Evolutionary conservation across 1,284 basidiomycete species (phyloP).

Genomic region (Cryptococcus sp.): DNA sequence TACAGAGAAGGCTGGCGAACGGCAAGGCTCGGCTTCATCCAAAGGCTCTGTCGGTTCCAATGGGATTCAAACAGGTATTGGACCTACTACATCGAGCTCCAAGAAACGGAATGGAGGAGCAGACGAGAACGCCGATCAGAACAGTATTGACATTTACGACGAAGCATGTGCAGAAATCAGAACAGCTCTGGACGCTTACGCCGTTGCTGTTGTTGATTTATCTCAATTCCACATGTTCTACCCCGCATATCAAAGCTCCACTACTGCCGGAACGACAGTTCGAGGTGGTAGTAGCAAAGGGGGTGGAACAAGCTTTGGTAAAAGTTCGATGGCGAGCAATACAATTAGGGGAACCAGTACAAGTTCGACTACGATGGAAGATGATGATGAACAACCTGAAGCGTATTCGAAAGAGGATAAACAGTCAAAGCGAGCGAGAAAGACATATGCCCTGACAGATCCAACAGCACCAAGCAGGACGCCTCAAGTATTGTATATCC

Average conservation of each 20-base stretch:
- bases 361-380: not conserved
- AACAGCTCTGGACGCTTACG: constrained; percentile 30
- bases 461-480: constrained; percentile 22
- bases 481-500: constrained; percentile 36
- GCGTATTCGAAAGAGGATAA: not conserved
- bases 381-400: not conserved
- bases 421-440: constrained; percentile 10
- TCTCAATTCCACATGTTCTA: constrained; percentile 41
- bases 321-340: not conserved
- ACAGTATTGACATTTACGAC: constrained; percentile 26
- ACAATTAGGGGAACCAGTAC: not conserved
- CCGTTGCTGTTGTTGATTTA: constrained; percentile 37
- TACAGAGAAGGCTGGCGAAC: constrained; percentile 15
- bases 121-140: constrained; percentile 16
- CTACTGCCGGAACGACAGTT: constrained; percentile 7
- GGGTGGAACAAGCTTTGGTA: constrained; percentile 3
- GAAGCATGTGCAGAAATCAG: constrained; percentile 38
- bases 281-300: constrained; percentile 15
- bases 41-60: not conserved
- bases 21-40: not conserved
- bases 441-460: constrained; percentile 26
- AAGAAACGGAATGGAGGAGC: constrained; percentile 23
- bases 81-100: not conserved
- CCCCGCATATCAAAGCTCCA: constrained; percentile 26
- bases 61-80: not conserved